These are phyloP conservation scores for Hymenoscyphus occultus DNA, from an alignment of 2,329 filamentous ascomycete genomes.

Conservation along the genomic window DNA sequence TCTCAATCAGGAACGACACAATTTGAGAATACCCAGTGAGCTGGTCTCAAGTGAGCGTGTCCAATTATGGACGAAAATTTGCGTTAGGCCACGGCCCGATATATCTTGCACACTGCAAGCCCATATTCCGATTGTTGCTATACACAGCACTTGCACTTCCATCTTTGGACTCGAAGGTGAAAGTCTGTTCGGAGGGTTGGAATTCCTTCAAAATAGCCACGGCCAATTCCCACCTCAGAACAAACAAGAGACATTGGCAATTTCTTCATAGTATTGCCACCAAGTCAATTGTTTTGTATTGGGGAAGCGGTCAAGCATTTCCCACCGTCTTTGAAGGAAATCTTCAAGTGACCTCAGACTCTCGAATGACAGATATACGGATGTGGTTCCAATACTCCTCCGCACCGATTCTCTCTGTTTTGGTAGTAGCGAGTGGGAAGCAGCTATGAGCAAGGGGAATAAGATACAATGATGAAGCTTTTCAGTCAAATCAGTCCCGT, in stretches of 20 bases:
- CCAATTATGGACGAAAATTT: no score
- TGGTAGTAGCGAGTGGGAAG: slow-evolving; percentile 36
- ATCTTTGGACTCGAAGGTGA: neutral
- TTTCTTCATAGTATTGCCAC: slow-evolving; percentile 32
- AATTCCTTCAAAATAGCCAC: neutral
- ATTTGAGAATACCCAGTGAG: no score
- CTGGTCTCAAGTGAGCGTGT: no score
- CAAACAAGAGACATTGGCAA: slow-evolving; percentile 31
- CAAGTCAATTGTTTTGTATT: slow-evolving; percentile 22
- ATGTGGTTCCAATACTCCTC: slow-evolving; percentile 27
- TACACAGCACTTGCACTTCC: neutral
- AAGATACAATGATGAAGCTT: slow-evolving; percentile 42
- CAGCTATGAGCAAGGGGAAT: slow-evolving; percentile 40
- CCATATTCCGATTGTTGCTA: neutral
- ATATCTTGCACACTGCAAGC: no score
- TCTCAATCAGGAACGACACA: neutral
- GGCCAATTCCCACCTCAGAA: slow-evolving; percentile 20
- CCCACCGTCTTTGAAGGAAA: slow-evolving; percentile 30
- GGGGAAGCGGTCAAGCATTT: slow-evolving; percentile 22
- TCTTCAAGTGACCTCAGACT: slow-evolving; percentile 26
- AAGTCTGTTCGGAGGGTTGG: neutral
- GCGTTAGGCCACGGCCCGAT: no score
- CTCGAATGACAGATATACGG: slow-evolving; percentile 30
- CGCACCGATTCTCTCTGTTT: slow-evolving; percentile 34
- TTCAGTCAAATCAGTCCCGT: slow-evolving; percentile 37